Conservation (phyloP, 257 asterid genomes). For the Cynanchum wilfordii region DNA sequence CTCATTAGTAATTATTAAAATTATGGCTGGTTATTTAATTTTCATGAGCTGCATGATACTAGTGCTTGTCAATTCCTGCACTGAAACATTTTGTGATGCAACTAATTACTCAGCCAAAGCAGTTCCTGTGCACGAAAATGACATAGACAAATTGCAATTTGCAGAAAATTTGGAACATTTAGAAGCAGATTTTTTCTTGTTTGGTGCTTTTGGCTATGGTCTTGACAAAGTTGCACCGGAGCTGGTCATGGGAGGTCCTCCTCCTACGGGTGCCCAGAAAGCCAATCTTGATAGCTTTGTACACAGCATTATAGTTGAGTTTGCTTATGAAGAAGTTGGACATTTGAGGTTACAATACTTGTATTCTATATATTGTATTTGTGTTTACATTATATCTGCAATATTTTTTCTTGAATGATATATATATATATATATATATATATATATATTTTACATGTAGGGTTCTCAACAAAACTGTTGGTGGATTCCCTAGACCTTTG, state of each 20-base stretch:
- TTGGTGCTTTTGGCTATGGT: slow-evolving; percentile 39
- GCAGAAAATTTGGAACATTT: slow-evolving; percentile 38
- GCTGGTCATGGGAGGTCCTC: slow-evolving; percentile 41
- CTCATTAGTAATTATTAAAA: no score
- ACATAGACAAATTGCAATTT: slow-evolving; percentile 34
- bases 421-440: no score
- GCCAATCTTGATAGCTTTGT: slow-evolving; percentile 38
- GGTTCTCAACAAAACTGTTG: slow-evolving; percentile 34
- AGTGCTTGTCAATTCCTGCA: background rate
- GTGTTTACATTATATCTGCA: background rate
- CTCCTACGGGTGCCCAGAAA: slow-evolving; percentile 37
- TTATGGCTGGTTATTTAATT: background rate
- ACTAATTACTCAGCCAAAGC: background rate
- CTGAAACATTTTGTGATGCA: slow-evolving; percentile 14
- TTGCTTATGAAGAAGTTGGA: slow-evolving; percentile 31
- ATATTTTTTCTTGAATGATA: background rate
- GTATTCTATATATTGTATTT: no score
- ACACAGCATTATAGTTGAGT: slow-evolving; percentile 14
- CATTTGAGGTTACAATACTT: slow-evolving; percentile 21
- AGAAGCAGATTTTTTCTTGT: slow-evolving; percentile 36
- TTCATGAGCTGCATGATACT: background rate
- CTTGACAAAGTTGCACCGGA: slow-evolving; percentile 35
- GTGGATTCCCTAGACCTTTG: slow-evolving; percentile 43
- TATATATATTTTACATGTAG: slow-evolving; percentile 11
- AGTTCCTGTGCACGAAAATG: slow-evolving; percentile 20